A percentile compares a stretch with the other conserved stretches of the same genome.
Evolutionary conservation across 805 yeast genomes (phyloP).

Genomic region (Candida silvicultrix): DNA sequence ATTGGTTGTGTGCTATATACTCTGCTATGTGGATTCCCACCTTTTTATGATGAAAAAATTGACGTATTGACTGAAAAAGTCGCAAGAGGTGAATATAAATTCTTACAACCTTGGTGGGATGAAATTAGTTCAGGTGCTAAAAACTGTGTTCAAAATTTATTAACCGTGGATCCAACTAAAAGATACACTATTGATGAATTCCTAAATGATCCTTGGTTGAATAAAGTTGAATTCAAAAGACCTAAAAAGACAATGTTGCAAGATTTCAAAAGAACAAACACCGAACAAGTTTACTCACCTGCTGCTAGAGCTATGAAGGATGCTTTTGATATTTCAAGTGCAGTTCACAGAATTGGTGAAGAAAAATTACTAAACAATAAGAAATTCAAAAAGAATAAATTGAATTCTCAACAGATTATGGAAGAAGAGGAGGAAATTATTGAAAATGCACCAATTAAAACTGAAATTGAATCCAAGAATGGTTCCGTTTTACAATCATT

Average conservation of each 20-base stretch:
- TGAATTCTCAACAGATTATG: conserved; percentile 7
- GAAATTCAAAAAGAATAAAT: conserved; percentile 2
- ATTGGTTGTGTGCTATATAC: conserved; percentile 68
- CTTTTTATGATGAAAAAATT: conserved; percentile 62
- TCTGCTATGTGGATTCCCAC: conserved; percentile 67
- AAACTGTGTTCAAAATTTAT: conserved; percentile 54
- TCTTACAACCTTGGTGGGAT: conserved; percentile 85
- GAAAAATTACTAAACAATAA: conserved; percentile 14
- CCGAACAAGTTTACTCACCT: conserved; percentile 43
- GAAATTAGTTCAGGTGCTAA: conserved; percentile 70
- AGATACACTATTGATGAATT: conserved; percentile 66
- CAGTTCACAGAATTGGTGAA: conserved; percentile 58
- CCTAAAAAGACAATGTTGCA: conserved; percentile 13
- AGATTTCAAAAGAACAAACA: conserved; percentile 17
- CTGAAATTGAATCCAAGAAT: conserved; percentile 13
- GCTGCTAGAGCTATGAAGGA: conserved; percentile 79
- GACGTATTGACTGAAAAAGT: conserved; percentile 66
- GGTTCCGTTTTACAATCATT: conserved; percentile 11
- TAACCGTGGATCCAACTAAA: conserved; percentile 62
- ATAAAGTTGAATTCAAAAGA: conserved; percentile 17
- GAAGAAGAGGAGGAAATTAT: conserved; percentile 22
- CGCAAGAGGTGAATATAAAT: conserved; percentile 65
- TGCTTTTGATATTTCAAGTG: conserved; percentile 81
- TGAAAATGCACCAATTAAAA: conserved; percentile 5
- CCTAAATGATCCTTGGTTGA: conserved; percentile 66